Percentiles rank a stretch among this genome's conserved stretches.
These are phyloP conservation scores for Triticum turgidum DNA, from an alignment of 176 grass and related monocot species.

Conservation along the genomic window DNA sequence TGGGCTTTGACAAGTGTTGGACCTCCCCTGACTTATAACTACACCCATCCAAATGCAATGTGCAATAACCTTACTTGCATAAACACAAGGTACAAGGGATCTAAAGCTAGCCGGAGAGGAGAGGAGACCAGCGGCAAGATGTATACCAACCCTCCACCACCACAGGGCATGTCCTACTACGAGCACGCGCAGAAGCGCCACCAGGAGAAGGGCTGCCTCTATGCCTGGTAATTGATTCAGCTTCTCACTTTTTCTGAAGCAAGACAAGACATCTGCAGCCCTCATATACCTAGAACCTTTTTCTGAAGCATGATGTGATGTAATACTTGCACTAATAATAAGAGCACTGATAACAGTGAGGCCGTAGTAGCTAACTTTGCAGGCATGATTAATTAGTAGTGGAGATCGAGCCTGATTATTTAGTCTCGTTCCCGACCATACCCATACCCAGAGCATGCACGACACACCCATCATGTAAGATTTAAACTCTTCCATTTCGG, in stretches of 20 bases:
- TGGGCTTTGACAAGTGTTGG: slow-evolving; percentile 3
- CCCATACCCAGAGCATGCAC: not conserved
- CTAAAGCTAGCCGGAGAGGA: no score
- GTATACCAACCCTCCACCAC: slow-evolving; percentile 46
- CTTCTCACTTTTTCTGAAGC: no score
- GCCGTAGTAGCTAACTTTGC: no score
- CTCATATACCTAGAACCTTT: no score
- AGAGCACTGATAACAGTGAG: no score
- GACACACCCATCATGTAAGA: not conserved
- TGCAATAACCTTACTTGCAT: not conserved
- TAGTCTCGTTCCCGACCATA: no score
- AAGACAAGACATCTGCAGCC: no score
- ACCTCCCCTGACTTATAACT: not conserved
- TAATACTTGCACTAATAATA: no score
- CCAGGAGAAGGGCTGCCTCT: slow-evolving; percentile 74
- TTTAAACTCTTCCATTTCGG: not conserved
- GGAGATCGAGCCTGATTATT: no score
- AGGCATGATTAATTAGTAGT: no score
- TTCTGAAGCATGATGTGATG: no score
- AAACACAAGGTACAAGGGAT: no score
- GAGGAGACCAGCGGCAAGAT: slow-evolving; percentile 2
- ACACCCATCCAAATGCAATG: not conserved
- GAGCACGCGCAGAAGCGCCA: slow-evolving; percentile 51
- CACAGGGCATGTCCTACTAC: slow-evolving; percentile 57
- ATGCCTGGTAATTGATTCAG: slow-evolving; percentile 38